phyloP scores from a whole-genome alignment of 305 asterid species.

The Rubia peregrina region DNA sequence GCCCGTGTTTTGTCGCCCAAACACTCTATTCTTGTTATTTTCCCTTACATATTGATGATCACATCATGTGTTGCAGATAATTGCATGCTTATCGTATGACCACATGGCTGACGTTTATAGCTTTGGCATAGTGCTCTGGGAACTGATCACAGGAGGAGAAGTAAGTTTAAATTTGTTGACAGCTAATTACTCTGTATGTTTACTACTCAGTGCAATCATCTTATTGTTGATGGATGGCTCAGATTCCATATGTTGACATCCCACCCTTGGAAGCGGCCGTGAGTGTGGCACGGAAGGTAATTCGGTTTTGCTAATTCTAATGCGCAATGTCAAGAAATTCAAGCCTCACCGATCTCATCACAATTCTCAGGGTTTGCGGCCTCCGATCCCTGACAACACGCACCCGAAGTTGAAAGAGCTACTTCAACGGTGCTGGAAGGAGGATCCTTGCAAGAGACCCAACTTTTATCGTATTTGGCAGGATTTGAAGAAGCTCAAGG shows the following conservation, averaged over 20 bases:
- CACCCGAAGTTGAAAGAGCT: conserved; percentile 76
- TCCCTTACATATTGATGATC: too few relatives aligned
- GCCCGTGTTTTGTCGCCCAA: too few relatives aligned
- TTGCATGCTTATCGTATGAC: conserved; percentile 36
- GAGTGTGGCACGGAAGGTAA: conserved; percentile 92
- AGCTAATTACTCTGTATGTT: not conserved
- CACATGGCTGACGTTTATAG: conserved; percentile 42
- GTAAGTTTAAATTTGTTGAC: conserved; percentile 12
- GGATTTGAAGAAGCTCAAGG: conserved; percentile 42
- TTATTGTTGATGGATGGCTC: conserved; percentile 10
- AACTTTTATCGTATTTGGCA: conserved; percentile 70
- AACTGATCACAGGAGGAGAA: conserved; percentile 32
- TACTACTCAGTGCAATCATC: not conserved
- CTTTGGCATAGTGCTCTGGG: conserved; percentile 38
- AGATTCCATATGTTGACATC: conserved; percentile 76
- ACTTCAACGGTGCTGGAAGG: conserved; percentile 89
- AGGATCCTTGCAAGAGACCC: conserved; percentile 72
- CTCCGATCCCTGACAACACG: conserved; percentile 65
- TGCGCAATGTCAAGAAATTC: not conserved
- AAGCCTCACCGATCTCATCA: not conserved
- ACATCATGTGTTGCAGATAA: conserved; percentile 25
- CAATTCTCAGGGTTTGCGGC: conserved; percentile 60
- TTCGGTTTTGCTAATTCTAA: not conserved
- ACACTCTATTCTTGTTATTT: too few relatives aligned
- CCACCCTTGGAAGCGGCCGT: conserved; percentile 94